Conservation (phyloP, 768 basidiomycete genomes). For the Termitomyces sp. region DNA sequence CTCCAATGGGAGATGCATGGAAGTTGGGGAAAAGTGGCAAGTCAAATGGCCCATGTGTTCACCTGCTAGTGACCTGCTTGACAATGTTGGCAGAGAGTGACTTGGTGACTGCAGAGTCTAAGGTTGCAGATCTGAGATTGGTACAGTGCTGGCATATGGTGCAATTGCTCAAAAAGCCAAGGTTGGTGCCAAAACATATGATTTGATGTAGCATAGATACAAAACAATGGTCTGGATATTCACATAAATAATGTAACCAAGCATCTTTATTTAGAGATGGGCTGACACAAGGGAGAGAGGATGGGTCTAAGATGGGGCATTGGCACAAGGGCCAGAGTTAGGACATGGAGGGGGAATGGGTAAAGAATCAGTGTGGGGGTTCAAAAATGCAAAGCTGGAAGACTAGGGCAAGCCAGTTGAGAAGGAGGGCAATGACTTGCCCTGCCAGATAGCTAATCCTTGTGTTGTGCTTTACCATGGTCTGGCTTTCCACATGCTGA, state of each 20-base stretch:
- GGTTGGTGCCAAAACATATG: slow-evolving; percentile 20
- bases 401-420: too few species aligned
- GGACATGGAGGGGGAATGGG: too few species aligned
- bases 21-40: slow-evolving; percentile 15
- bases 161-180: slow-evolving; percentile 20
- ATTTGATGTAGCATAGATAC: slow-evolving; percentile 21
- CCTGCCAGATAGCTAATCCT: too few species aligned
- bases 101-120: not conserved
- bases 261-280: slow-evolving; percentile 12
- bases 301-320: too few species aligned
- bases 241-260: slow-evolving; percentile 18
- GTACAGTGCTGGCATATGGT: too few species aligned
- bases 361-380: too few species aligned
- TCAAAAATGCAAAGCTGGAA: too few species aligned
- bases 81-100: slow-evolving; percentile 2
- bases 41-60: slow-evolving; percentile 16
- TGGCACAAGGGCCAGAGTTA: too few species aligned
- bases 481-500: too few species aligned
- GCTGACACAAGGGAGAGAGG: not conserved
- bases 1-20: slow-evolving; percentile 20
- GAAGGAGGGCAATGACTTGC: too few species aligned
- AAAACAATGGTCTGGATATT: slow-evolving; percentile 23
- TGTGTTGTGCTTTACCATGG: too few species aligned
- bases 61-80: not conserved
- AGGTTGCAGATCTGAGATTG: slow-evolving; percentile 21